Base-by-base conservation (phyloP, 148 eudicot genomes). In the Nepenthes gracilis region DNA sequence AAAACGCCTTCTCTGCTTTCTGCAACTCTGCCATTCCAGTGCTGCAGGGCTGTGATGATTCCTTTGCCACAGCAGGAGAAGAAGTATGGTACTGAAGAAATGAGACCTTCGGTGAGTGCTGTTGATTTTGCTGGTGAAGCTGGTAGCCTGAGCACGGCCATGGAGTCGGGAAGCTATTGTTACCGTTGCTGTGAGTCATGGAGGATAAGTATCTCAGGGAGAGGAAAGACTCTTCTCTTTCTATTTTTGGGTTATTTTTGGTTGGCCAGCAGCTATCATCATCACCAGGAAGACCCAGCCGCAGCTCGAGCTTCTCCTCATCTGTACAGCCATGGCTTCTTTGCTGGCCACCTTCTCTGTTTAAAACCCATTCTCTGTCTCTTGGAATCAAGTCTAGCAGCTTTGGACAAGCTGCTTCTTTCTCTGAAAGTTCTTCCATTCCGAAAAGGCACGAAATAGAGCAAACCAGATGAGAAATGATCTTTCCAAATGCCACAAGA, bases 251-350 rank as follows among this genome's bases (percentile, higher is more conserved):
- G 59, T 51, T 57, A 8, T 66, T 53, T 57, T 57, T 70, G 60
- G 43, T 66, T 61, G 64, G 59, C 23, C 23, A 23, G 75, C 54
- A 60, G 12, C 8, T 40, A 8, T 8, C 63, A 49, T 67, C 75
- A 45, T 74, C 80, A 59, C 85, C 83, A 9, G 96, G 96, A 51
- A 85, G 88, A 12, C 85, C 96, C 36, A 89, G 84, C 72, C 83
- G 83, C 4, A 89, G 77, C 67, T 85, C 87, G 43, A 89, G 87
- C 67, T 79, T 83, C 59, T 73, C 73, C 63, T 83, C 84, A 34
- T 82, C 87, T 58, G 80, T 74, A 47, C 35, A 45, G 12, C 67
- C 69, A 52, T 70, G 62, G 63, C 56, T 64, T 60, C 38, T 40
- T 45, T 67, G 43, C 68, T 70, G 58, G 50, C 8, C 71, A 64